Base-by-base conservation (phyloP, 2,329 filamentous ascomycete genomes). In the Aureobasidium mangrovei region DNA sequence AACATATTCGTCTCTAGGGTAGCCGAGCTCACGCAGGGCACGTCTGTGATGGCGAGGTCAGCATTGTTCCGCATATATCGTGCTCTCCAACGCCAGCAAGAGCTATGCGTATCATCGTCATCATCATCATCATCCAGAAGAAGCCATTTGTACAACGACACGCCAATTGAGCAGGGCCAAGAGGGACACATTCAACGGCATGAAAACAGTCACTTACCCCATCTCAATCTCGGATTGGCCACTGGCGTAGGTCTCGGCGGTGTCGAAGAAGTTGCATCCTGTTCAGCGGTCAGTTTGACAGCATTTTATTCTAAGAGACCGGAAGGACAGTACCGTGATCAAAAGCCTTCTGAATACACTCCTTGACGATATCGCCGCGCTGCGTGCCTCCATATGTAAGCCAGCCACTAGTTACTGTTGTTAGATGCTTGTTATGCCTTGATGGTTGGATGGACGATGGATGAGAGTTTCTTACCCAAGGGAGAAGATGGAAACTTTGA, bases 181-280 rank as follows among this genome's bases (percentile, higher is more conserved):
- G 18, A 1, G 18, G 18, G 18, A 18, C 18, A 18, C 18, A 18
- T 18, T 35, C 32, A 35, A 35, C 6, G 32, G 32, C 32, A 7
- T 35, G 6, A 7, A 10, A 2, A 18, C n/a, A 31, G n/a, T 7
- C 3, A 31, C 52, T 45, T 73, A 63, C 39, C 74, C 74, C 74
- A 76, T 84, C 60, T 81, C 79, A 44, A 80, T 70, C 65, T 85
- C 82, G 27, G 79, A 83, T 63, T 83, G 74, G 56, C 82, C 82
- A 5, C 70, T 77, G 58, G 76, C 72, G 62, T 83, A 83, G 33
- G 68, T 63, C 63, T 77, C 74, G n/a, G 74, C 74, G 7, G 74
- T 76, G 57, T 76, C 71, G 60, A 73, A 74, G 65, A 75, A 75
- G 64, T 77, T 76, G 64, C 76, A 72, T 54, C 74, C 47, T 52